These are phyloP conservation scores for Pedinophyceae sp. DNA, from an alignment of 139 green algal species.

Conservation along the genomic window DNA sequence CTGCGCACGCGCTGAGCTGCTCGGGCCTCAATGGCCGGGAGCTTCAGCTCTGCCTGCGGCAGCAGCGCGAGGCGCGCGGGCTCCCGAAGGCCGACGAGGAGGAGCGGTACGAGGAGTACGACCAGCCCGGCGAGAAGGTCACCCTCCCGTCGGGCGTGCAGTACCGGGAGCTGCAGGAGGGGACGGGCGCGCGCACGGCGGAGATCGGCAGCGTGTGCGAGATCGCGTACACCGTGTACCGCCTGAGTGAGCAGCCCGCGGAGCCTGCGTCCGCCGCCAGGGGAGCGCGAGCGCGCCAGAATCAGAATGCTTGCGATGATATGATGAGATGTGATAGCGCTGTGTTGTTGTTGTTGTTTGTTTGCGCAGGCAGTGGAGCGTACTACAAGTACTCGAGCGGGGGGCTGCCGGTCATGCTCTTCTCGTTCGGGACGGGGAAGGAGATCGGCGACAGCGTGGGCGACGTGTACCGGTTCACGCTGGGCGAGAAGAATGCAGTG, in stretches of 20 bases:
- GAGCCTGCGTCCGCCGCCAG: no score
- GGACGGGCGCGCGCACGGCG: neutral
- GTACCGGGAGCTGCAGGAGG: neutral
- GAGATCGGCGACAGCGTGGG: conserved; percentile 2
- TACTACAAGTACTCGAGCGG: neutral
- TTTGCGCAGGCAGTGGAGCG: no score
- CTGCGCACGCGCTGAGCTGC: no score
- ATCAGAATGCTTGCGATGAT: no score
- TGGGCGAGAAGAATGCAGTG: neutral
- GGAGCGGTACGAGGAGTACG: neutral
- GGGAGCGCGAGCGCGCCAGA: no score
- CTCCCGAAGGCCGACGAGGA: neutral
- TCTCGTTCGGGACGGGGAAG: neutral
- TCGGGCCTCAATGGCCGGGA: no score
- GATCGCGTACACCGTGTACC: conserved; percentile 2
- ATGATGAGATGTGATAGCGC: no score
- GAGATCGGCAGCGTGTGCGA: conserved; percentile 1
- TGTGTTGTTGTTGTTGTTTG: no score
- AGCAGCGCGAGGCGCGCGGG: neutral
- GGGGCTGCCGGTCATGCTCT: conserved; percentile 1
- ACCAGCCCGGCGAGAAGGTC: neutral
- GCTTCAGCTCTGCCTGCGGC: no score
- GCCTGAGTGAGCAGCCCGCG: neutral
- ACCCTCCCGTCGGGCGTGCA: conserved; percentile 4
- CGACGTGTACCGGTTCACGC: conserved; percentile 1